Evolutionary conservation across 345 rosid genomes (phyloP), one percentile per base, ranked within the genome.

Genomic region (Eucalyptus caleyi): DNA sequence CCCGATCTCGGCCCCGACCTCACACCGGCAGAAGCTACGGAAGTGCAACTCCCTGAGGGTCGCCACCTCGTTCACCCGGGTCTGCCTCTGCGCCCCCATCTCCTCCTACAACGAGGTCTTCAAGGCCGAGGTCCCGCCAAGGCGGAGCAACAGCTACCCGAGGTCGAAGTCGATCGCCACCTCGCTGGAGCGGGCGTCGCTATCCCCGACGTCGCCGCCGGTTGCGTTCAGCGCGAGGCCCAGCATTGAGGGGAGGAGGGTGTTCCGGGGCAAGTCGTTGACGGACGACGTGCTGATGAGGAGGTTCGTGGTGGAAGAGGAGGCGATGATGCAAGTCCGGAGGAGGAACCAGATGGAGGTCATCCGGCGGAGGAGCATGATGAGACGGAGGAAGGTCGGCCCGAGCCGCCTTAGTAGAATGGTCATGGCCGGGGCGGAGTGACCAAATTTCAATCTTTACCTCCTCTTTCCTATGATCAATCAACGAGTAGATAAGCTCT

Each of bases 251-350:
- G 94, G 96, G 88, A 94, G 98, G 88, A 94, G 95, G 62, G 86
- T 97, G 40, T 98, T 98, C 81, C 91, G 99, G 21, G 99, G 99
- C 59, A 95, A 98, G 65, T 98, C 99, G 1, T 93, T 98, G 95
- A 97, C 91, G 3, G 98, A 98, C 24, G 98, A 98, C 60, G 96
- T 93, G 87, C 89, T 96, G 93, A 98, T 96, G 99, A 97, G 97
- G 91, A 96, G 99, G 89, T 98, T 98, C 87, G 98, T 98, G 60
- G 93, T 91, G 92, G 99, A 97, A 86, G 99, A 98, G 88, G 99
- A 96, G 87, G 99, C 99, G 40, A 96, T 97, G 97, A 92, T 95
- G 97, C 97, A 97, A 92, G 91, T 91, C 86, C 94, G 95, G 89
- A 94, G 96, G 89, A 96, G 96, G 92, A 95, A 97, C 93, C 93